Base-by-base conservation (phyloP, 768 basidiomycete species). In the Phallus indusiatus region DNA sequence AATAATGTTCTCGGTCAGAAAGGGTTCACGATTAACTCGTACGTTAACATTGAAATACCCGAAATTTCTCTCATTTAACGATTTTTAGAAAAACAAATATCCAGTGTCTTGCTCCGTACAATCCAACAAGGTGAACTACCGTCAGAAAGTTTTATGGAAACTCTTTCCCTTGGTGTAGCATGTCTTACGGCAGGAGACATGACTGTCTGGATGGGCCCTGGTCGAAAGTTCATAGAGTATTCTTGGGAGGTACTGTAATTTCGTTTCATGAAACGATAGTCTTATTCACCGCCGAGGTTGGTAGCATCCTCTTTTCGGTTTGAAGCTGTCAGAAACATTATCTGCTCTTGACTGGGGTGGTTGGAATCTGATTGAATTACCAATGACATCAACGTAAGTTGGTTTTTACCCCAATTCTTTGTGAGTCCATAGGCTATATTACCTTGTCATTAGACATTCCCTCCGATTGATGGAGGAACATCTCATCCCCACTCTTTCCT, bases 281-380 rank as follows among this genome's bases (percentile, higher is more conserved):
- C 4, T 36, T 28, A 28, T 48, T 22, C 62, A n/a, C 37, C 17
- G 9, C 8, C 11, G 16, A n/a, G 10, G 35, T 37, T 10, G 33
- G n/a, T 61, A 67, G 36, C 37, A 63, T 53, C 46, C 71, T 36
- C 28, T 55, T 7, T 82, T 87, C 60, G 81, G 78, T 1, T 62
- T 83, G 1, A 75, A 77, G 33, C 70, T 91, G 5, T 77, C 81
- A 28, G 83, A 84, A 0, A 73, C 78, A 5, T 77, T 91, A 7
- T 77, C 83, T 1, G 83, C 85, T 52, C 70, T 84, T 5, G 76
- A 75, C 0, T 92, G 88, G 86, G 81, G 81, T 18, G 90, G 88
- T 1, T 91, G 88, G 88, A 88, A 83, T 67, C 73, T 81, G 34
- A 68, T 90, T 10, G 86, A 79, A 14, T 67, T 85, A 1, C 85